phyloP scores from a whole-genome alignment of 495 filamentous ascomycete genomes.

The Venustampulla echinocandica region DNA sequence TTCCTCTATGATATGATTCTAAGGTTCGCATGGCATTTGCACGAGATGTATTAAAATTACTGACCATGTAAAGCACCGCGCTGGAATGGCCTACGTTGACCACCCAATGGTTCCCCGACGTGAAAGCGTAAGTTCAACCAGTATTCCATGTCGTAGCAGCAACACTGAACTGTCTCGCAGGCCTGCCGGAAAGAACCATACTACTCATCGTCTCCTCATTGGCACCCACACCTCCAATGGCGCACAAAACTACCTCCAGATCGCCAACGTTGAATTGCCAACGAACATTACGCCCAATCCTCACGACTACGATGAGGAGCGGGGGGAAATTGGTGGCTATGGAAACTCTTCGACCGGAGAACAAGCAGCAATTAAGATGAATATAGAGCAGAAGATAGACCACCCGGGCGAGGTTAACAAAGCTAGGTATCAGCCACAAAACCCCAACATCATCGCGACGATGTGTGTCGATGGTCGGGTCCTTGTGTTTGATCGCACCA shows the following conservation, averaged over 20 bases:
- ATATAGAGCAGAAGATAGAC: constrained; percentile 88
- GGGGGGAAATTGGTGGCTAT: constrained; percentile 89
- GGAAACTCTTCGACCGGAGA: constrained; percentile 45
- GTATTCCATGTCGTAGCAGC: constrained; percentile 13
- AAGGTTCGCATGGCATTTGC: constrained; percentile 36
- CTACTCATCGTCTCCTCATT: constrained; percentile 81
- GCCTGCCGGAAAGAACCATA: constrained; percentile 74
- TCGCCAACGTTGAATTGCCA: constrained; percentile 85
- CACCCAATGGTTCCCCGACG: constrained; percentile 96
- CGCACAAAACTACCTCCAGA: constrained; percentile 87
- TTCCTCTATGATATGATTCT: constrained; percentile 97
- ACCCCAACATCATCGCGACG: constrained; percentile 93
- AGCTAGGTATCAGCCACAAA: constrained; percentile 94
- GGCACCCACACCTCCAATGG: constrained; percentile 90
- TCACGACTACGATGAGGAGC: constrained; percentile 78
- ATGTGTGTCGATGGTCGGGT: constrained; percentile 81
- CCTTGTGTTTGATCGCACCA: constrained; percentile 91
- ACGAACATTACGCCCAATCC: constrained; percentile 65
- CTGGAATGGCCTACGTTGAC: constrained; percentile 97
- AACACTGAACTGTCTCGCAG: constrained; percentile 27
- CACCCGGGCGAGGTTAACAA: constrained; percentile 98
- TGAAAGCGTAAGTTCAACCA: constrained; percentile 59
- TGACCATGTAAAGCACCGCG: constrained; percentile 53
- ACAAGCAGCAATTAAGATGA: constrained; percentile 64
- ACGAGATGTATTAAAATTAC: not conserved